Base-by-base conservation (phyloP, 1,284 basidiomycete genomes). In the Melampsora larici-populina region DNA sequence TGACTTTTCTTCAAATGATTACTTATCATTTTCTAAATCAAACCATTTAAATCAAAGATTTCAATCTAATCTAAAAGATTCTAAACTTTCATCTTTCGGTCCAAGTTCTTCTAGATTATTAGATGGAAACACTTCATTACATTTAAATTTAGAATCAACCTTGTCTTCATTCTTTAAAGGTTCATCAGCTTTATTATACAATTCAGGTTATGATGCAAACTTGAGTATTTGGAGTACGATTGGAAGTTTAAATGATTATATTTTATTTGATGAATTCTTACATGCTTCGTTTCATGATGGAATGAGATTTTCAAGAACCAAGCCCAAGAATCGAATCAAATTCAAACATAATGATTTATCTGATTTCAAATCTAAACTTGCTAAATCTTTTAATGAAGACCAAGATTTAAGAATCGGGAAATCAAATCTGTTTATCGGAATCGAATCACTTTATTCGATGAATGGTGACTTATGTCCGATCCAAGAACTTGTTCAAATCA, bases 211-310 rank as follows among this genome's bases (percentile, higher is more conserved):
- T 84, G 94, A 97, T 84, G 94, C 96, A 21, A 98, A 98, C 82
- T 91, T 90, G 2, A 91, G 91, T 0, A 89, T 97, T 83, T 95
- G 97, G 85, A 87, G 91, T 0, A 89, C 89, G 58, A 85, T 97
- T 0, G 94, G 94, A 0, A 92, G 94, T 80, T 84, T 86, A 0
- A 88, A 88, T 15, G 96, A 99, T 82, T 87, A 88, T 67, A 84
- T 97, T 55, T 85, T 97, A 15, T 91, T 90, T 82, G 95, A 99
- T 83, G 92, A 91, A 81, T 89, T 93, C 79, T 90, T 97, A 55
- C 96, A 98, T 82, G 96, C 95, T 0, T 91, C 89, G 1, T 92
- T 95, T 24, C 93, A 96, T 84, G 94, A 97, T 81, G 95, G 95
- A 1, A 87, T 96, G 84, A 87, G 91, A 15, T 86, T 88, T 0